A percentile compares a stretch with the other conserved stretches of the same genome.
Evolutionary conservation across 2,329 filamentous ascomycete genomes (phyloP).

Genomic region (Byssoonygena ceratinophila): DNA sequence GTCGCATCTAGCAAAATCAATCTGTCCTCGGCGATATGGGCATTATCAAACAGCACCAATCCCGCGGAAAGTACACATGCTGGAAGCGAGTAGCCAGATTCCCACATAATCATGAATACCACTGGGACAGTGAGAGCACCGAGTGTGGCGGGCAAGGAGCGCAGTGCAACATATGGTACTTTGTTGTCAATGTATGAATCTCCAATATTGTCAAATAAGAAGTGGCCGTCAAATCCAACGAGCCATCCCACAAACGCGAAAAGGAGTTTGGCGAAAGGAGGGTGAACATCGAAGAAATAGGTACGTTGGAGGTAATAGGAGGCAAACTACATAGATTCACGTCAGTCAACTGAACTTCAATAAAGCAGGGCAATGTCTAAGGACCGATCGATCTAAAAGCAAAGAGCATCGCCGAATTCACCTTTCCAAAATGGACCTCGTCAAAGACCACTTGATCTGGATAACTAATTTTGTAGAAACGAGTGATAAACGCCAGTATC

Average conservation of each 20-base stretch:
- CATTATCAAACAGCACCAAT: constrained; percentile 89
- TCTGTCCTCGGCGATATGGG: constrained; percentile 90
- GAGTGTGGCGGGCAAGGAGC: constrained; percentile 81
- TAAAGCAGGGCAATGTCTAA: background rate
- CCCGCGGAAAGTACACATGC: constrained; percentile 79
- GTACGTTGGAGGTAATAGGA: constrained; percentile 84
- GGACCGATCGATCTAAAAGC: background rate
- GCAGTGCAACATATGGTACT: constrained; percentile 92
- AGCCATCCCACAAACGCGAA: constrained; percentile 97
- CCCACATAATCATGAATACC: constrained; percentile 98
- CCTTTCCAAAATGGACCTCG: constrained; percentile 99
- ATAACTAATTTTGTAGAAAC: constrained; percentile 93
- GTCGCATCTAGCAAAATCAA: constrained; percentile 92
- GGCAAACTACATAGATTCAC: constrained; percentile 33
- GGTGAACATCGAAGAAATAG: constrained; percentile 99
- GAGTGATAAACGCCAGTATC: constrained; percentile 71
- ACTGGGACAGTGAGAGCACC: constrained; percentile 90
- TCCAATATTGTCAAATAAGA: constrained; percentile 98
- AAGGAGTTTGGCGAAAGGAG: constrained; percentile 93
- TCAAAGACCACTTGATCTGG: constrained; percentile 97
- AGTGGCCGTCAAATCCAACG: constrained; percentile 91
- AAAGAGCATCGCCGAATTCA: constrained; percentile 33
- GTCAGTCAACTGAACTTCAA: background rate
- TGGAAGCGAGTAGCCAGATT: constrained; percentile 92
- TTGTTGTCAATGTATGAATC: constrained; percentile 97